A percentile compares a stretch with the other conserved stretches of the same genome.
phyloP scores from a whole-genome alignment of 139 green algal species.

The Micractinium conductrix region DNA sequence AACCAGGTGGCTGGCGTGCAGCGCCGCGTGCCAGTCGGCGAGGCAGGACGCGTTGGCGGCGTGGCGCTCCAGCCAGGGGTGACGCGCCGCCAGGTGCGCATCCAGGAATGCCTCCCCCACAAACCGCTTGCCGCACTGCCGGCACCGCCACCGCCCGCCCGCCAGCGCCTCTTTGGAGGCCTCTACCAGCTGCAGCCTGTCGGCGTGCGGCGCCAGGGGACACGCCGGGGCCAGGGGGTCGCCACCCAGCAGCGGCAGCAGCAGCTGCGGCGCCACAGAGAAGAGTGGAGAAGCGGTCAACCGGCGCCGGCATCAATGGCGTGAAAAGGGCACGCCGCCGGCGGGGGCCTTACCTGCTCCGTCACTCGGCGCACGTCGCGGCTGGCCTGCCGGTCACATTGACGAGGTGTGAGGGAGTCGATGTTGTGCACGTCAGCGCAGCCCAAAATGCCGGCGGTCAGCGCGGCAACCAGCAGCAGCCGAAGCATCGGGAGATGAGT shows the following conservation, averaged over 20 bases:
- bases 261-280: not conserved
- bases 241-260: not conserved
- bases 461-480: too few relatives aligned
- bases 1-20: not conserved
- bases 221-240: not conserved
- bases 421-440: too few relatives aligned
- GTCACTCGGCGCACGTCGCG: not conserved
- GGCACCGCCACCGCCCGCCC: slow-evolving; percentile 3
- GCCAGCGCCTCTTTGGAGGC: not conserved
- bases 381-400: not conserved
- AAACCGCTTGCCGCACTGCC: slow-evolving; percentile 12
- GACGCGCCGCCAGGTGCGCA: not conserved
- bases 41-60: not conserved
- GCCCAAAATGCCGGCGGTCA: too few relatives aligned
- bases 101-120: not conserved
- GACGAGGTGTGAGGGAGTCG: too few relatives aligned
- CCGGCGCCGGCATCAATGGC: too few relatives aligned
- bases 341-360: not conserved
- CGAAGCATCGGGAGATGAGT: too few relatives aligned
- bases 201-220: not conserved
- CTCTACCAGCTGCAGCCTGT: not conserved
- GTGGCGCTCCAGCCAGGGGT: not conserved
- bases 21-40: not conserved
- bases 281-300: not conserved
- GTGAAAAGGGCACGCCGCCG: not conserved